Evolutionary conservation across 805 yeast species (phyloP).

Genomic region (Metschnikowia hibisci): DNA sequence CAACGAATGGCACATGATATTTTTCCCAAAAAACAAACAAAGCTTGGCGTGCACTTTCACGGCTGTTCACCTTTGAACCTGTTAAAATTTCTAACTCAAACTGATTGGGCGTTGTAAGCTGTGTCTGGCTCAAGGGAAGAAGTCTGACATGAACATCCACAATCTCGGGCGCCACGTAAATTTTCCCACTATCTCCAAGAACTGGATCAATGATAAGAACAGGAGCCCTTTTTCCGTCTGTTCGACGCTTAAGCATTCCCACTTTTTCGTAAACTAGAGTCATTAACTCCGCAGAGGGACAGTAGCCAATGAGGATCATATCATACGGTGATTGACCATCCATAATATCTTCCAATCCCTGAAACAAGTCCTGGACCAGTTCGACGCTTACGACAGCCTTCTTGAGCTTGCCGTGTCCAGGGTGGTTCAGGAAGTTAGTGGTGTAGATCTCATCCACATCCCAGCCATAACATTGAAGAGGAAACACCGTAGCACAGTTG

Average conservation of each 20-base stretch:
- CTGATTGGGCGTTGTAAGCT: conserved; percentile 81
- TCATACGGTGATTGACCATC: conserved; percentile 38
- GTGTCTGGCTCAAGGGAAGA: conserved; percentile 52
- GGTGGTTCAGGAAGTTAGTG: conserved; percentile 20
- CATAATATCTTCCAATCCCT: conserved; percentile 51
- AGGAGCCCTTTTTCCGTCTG: conserved; percentile 29
- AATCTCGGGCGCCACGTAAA: conserved; percentile 65
- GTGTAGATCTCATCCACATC: conserved; percentile 19
- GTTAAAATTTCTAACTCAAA: conserved; percentile 78
- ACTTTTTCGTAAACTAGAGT: conserved; percentile 43
- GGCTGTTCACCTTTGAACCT: conserved; percentile 39
- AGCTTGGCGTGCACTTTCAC: conserved; percentile 36
- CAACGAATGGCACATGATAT: conserved; percentile 49
- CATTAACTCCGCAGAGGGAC: conserved; percentile 56
- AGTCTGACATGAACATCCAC: conserved; percentile 50
- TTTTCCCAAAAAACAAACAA: conserved; percentile 38
- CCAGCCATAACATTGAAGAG: conserved; percentile 19
- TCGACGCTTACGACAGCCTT: conserved; percentile 36
- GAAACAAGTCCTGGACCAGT: conserved; percentile 46
- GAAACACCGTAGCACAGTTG: conserved; percentile 17
- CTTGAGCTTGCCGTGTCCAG: conserved; percentile 17
- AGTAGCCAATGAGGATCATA: conserved; percentile 75
- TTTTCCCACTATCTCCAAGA: conserved; percentile 81
- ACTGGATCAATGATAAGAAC: conserved; percentile 85
- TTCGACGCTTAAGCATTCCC: conserved; percentile 24